Base-by-base conservation (phyloP, 305 asterid genomes). In the Fraxinus nigra region DNA sequence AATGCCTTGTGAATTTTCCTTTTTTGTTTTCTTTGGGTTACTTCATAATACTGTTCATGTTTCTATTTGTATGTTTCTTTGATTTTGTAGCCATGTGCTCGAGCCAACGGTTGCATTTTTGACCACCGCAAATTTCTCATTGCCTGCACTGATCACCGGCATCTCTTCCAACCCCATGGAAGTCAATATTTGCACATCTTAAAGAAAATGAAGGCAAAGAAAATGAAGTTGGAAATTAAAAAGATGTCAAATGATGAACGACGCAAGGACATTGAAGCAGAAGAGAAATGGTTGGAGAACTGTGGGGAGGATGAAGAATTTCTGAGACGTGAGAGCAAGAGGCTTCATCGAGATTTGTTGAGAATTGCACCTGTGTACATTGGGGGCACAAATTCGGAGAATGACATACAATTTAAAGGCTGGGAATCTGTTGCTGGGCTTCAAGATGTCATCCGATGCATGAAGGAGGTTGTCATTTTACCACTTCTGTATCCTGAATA, bases 231-330 rank as follows among this genome's bases (percentile, higher is more conserved):
- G 86, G 98, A 92, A 85, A 78, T 90, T 82, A 90, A 92, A 72
- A 96, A 94, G 92, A 80, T 84, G 84, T 87, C 97, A 80, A 91
- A 92, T 86, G 98, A 94, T 78, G 97, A 95, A 43, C 79, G 83
- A 81, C 97, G 98, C 51, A 94, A 91, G 89, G 99, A 96, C 88
- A 79, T 91, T 84, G 99, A 96, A 88, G 95, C 97, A 4, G 98
- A 96, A 89, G 99, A 96, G 84, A 96, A 93, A 83, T 96, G 97
- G 98, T 81, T 96, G 78, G 98, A 94, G 89, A 93, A 93, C 82
- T 93, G 98, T 85, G 99, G 99, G 84, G 99, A 94, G 91, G 99
- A 96, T 86, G 99, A 96, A 90, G 99, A 96, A 79, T 96, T 96
- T 88, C 85, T 92, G 89, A 94, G 92, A 87, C 98, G 99, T 84